These are phyloP conservation scores for Oldenlandia corymbosa DNA, from an alignment of 257 asterid species.

Conservation along the genomic window DNA sequence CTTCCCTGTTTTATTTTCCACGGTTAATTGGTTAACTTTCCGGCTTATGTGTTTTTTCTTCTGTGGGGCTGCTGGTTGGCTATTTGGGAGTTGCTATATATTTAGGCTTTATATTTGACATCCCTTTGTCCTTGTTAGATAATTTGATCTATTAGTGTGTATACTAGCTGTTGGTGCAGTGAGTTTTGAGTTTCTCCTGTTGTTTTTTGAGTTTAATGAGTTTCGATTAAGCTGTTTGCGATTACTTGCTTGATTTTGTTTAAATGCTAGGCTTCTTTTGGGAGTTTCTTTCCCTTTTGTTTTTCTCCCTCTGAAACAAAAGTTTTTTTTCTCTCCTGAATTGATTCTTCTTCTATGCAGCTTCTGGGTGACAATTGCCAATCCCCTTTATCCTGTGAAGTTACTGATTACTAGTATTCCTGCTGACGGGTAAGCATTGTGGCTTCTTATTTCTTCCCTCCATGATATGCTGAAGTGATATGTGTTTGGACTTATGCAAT, in stretches of 20 bases:
- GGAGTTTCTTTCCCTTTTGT: background rate
- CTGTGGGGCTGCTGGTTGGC: background rate
- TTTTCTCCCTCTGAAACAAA: background rate
- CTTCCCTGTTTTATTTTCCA: background rate
- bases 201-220: too few species aligned
- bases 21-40: background rate
- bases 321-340: background rate
- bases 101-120: too few species aligned
- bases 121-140: too few species aligned
- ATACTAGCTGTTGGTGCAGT: too few species aligned
- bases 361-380: slow-evolving; percentile 66
- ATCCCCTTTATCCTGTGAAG: slow-evolving; percentile 73
- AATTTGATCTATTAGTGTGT: too few species aligned
- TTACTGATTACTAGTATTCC: slow-evolving; percentile 61
- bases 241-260: too few species aligned
- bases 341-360: slow-evolving; percentile 37
- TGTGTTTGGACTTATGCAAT: background rate
- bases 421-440: slow-evolving; percentile 66
- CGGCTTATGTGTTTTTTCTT: background rate
- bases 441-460: background rate
- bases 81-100: too few species aligned
- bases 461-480: background rate
- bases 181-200: too few species aligned
- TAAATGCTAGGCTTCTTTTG: too few species aligned
- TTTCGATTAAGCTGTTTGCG: too few species aligned